Percentiles rank a stretch among this genome's conserved stretches.
phyloP scores from a whole-genome alignment of 345 rosid genomes.

The Corymbia maculata region DNA sequence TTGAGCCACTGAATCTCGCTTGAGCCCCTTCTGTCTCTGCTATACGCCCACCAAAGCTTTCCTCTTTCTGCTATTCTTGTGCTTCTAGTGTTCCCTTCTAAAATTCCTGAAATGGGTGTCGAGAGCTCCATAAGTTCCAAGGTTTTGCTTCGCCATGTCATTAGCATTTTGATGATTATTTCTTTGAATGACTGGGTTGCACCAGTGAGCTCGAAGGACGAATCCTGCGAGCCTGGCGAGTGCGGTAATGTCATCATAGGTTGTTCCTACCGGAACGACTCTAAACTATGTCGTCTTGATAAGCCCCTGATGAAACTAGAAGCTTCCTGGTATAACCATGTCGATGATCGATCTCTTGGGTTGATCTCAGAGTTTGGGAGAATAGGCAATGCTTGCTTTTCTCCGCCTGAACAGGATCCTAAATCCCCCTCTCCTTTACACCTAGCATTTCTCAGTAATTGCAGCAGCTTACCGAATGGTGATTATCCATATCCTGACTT shows the following conservation, averaged over 20 bases:
- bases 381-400: not conserved
- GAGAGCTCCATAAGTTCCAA: not conserved
- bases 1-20: rapidly evolving
- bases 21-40: not conserved
- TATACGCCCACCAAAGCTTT: not conserved
- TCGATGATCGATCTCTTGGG: rapidly evolving
- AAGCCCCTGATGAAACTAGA: rapidly evolving
- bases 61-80: not conserved
- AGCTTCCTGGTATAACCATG: not conserved
- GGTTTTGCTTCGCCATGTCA: not conserved
- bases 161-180: rapidly evolving
- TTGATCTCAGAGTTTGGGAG: not conserved
- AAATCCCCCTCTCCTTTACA: rapidly evolving
- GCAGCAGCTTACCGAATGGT: rapidly evolving
- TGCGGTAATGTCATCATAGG: not conserved
- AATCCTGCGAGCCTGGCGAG: not conserved
- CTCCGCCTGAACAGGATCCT: rapidly evolving
- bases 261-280: not conserved
- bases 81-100: not conserved
- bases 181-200: not conserved
- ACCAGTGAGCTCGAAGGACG: rapidly evolving
- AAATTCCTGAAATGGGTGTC: not conserved
- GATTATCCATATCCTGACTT: rapidly evolving
- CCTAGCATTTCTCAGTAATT: not conserved
- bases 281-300: rapidly evolving